These are phyloP conservation scores for Fulvia fulva DNA, from an alignment of 2,329 filamentous ascomycete genomes.

Conservation along the genomic window DNA sequence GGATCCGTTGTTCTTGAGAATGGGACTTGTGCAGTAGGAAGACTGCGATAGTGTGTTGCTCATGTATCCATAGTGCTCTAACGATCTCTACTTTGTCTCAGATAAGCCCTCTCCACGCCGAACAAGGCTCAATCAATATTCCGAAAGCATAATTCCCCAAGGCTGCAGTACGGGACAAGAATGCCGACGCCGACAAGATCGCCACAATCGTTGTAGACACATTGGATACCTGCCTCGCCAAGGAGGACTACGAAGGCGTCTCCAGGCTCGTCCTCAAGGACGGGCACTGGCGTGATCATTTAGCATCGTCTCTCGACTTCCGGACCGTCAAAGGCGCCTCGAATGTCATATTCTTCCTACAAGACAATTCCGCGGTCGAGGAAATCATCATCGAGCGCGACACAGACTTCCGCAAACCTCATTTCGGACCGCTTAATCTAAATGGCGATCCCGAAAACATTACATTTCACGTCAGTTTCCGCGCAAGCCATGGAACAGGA, in stretches of 20 bases:
- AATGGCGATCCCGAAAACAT: neutral
- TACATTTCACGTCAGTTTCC: neutral
- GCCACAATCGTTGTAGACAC: neutral
- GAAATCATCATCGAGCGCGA: neutral
- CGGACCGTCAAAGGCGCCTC: neutral
- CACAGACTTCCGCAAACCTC: neutral
- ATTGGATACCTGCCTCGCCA: neutral
- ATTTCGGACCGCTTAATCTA: neutral
- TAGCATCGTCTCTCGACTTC: neutral
- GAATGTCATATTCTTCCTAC: neutral
- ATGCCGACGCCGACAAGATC: neutral
- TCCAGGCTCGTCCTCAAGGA: neutral
- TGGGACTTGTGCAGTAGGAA: constrained; percentile 6
- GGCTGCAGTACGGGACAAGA: neutral
- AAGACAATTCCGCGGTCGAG: neutral
- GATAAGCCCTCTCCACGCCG: no score
- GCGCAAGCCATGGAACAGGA: neutral
- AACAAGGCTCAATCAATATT: no score
- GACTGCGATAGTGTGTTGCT: no score
- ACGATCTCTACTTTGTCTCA: no score
- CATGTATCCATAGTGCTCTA: no score
- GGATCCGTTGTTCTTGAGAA: constrained; percentile 16
- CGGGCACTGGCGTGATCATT: neutral
- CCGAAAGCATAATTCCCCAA: neutral
- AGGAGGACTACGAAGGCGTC: neutral